Evolutionary conservation across 352 stramenopile species (phyloP).

Genomic region (Peronospora tabacina): DNA sequence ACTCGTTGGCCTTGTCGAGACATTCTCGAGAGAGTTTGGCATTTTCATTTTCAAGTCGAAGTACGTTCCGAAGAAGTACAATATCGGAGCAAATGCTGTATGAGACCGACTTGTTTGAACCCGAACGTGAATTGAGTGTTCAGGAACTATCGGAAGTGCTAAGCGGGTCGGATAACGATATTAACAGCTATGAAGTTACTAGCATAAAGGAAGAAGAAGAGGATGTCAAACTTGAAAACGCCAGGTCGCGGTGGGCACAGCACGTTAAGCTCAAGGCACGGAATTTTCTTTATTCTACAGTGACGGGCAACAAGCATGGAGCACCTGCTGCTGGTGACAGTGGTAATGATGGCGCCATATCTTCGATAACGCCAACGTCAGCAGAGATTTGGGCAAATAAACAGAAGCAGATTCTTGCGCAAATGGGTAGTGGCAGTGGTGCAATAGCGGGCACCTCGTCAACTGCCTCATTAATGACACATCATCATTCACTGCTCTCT

Average conservation of each 20-base stretch:
- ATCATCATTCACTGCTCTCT: constrained; percentile 25
- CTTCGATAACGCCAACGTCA: constrained; percentile 33
- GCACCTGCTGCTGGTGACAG: constrained; percentile 7
- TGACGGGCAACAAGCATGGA: constrained; percentile 32
- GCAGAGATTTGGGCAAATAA: constrained; percentile 66
- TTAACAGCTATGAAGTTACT: constrained; percentile 66
- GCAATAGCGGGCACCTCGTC: constrained; percentile 11
- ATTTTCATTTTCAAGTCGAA: constrained; percentile 71
- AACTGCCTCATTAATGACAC: constrained; percentile 14
- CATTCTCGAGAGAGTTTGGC: constrained; percentile 39
- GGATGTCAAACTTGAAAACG: constrained; percentile 73
- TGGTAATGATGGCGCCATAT: constrained; percentile 14
- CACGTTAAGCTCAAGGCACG: constrained; percentile 79
- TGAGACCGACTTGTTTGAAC: constrained; percentile 78
- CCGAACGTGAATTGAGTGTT: constrained; percentile 65
- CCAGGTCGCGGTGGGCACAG: constrained; percentile 75
- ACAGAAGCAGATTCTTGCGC: constrained; percentile 59
- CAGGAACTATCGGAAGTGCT: constrained; percentile 71
- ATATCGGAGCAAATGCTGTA: constrained; percentile 82
- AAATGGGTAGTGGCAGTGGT: constrained; percentile 32
- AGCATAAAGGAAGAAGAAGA: constrained; percentile 85
- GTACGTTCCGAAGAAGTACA: constrained; percentile 69
- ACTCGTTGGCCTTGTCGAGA: constrained; percentile 33
- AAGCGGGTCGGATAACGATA: constrained; percentile 47
- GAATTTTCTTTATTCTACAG: constrained; percentile 66